Conservation (phyloP, 2,329 filamentous ascomycete species). For the Orbilia brochopaga region DNA sequence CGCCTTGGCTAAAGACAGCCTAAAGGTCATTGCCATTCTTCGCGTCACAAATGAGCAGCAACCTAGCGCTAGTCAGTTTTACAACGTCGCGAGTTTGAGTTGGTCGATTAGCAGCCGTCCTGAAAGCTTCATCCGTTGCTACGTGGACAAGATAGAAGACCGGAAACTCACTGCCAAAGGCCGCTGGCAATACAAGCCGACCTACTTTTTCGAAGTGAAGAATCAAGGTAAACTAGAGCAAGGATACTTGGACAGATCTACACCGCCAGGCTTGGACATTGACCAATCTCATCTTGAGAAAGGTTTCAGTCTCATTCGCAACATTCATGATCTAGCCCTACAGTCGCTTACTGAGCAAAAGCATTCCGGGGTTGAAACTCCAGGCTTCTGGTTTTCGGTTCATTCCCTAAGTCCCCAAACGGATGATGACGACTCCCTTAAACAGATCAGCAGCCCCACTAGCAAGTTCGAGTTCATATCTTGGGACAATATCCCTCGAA, state of each 20-base stretch:
- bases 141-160: slow-evolving; percentile 21
- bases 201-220: slow-evolving; percentile 28
- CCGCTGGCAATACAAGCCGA: slow-evolving; percentile 25
- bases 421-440: slow-evolving; percentile 15
- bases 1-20: slow-evolving; percentile 14
- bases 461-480: slow-evolving; percentile 22
- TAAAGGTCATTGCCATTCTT: slow-evolving; percentile 22
- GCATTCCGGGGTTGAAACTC: not conserved
- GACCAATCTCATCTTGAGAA: slow-evolving; percentile 3
- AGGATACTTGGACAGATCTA: not conserved
- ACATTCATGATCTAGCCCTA: slow-evolving; percentile 8
- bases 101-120: slow-evolving; percentile 29
- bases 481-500: slow-evolving; percentile 15
- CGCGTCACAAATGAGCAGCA: slow-evolving; percentile 6
- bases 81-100: slow-evolving; percentile 27
- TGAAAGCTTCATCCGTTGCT: slow-evolving; percentile 16
- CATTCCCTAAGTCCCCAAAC: slow-evolving; percentile 29
- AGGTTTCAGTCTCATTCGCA: slow-evolving; percentile 3
- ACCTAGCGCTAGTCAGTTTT: slow-evolving; percentile 3
- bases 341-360: slow-evolving; percentile 14
- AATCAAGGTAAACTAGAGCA: slow-evolving; percentile 27
- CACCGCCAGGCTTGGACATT: not conserved
- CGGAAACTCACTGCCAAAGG: slow-evolving; percentile 12
- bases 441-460: slow-evolving; percentile 7
- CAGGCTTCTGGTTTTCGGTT: slow-evolving; percentile 21